Evolutionary conservation across 306 rosid species (phyloP).

Genomic region (Adenanthera pavonina): DNA sequence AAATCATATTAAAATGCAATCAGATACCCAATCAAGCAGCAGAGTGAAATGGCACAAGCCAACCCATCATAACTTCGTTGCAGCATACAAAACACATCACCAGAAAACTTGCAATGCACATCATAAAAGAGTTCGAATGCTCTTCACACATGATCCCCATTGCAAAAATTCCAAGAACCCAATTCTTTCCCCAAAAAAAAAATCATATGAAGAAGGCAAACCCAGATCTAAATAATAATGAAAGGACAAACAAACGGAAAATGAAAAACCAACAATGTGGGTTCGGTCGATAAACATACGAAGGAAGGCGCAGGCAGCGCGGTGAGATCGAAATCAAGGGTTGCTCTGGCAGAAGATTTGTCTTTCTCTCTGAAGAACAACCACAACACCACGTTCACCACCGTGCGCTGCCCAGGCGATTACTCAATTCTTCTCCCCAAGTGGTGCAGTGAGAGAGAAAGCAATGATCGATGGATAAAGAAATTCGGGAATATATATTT

Average conservation of each 20-base stretch:
- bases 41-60: not conserved
- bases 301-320: not conserved
- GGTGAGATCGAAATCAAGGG: conserved; percentile 1
- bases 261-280: not conserved
- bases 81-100: conserved; percentile 35
- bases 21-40: not conserved
- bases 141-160: too few species aligned
- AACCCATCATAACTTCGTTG: too few species aligned
- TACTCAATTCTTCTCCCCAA: not conserved
- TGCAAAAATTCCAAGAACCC: not conserved
- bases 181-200: not conserved
- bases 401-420: not conserved
- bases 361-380: not conserved
- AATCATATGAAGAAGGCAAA: not conserved
- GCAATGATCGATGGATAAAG: not conserved
- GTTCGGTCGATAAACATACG: not conserved
- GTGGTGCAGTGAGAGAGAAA: not conserved
- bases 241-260: not conserved
- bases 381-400: not conserved
- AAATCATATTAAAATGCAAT: not conserved
- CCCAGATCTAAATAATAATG: conserved; percentile 4
- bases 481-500: not conserved
- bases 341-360: not conserved
- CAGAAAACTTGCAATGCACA: not conserved
- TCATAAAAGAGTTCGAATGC: not conserved